Evolutionary conservation across 768 basidiomycete genomes (phyloP), one percentile per base, ranked within the genome.

Genomic region (Cystoderma amianthinum): DNA sequence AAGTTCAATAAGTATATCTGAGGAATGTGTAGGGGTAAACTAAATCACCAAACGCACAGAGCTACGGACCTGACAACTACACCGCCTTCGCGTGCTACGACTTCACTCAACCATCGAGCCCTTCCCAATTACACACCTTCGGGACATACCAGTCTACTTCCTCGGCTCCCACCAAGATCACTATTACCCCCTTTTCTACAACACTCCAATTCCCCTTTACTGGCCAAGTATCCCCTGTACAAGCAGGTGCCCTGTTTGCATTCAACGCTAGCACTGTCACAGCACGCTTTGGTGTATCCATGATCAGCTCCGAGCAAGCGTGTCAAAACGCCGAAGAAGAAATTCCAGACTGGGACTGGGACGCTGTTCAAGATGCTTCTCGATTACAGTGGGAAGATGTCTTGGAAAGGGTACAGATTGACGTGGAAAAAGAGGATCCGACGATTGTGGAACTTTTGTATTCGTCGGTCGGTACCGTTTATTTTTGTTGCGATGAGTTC

Each of bases 221-320:
- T n/a, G 44, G 54, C 2, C 59, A 45, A 21, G 64, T 67, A 10
- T 63, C 62, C 3, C 58, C 58, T 1, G 60, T 62, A 17, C 68
- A 74, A 54, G 70, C 71, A 7, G 72, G 71, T 4, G 69, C 62
- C 6, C 52, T 73, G n/a, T 49, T 74, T 7, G 57, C 59, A 1
- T 69, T 74, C 55, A 57, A 60, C 19, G 46, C 61, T 2, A 51
- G 52, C 12, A 52, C 53, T 4, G 58, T 80, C 25, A 67, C 61
- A 32, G 69, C 78, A 22, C 69, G 78, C 5, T 78, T 80, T 32
- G 78, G 79, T 15, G 62, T 80, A 10, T 80, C 79, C 2, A 75
- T 78, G 60, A 62, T 64, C 13, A 72, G 68, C 32, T 43, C 67
- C 5, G 66, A 65, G 10, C 74, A 76, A 49, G 80, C 78, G 2